Percentiles rank a stretch among this genome's conserved stretches.
These are phyloP conservation scores for Hyparrhenia diplandra DNA, from an alignment of 176 grass and related monocot genomes.

Conservation along the genomic window DNA sequence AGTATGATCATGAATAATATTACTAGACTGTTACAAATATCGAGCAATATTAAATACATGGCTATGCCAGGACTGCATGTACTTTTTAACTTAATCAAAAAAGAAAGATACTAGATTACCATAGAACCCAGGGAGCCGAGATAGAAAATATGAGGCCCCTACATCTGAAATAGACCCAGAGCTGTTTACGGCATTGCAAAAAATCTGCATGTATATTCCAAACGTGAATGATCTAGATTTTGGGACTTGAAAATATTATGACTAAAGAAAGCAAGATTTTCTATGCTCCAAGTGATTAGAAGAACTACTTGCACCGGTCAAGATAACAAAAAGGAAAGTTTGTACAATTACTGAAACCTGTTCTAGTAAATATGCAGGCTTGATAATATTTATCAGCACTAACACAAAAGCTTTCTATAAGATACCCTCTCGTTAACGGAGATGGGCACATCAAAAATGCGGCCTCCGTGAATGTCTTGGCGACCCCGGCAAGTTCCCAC, in stretches of 20 bases:
- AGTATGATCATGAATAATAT: neutral
- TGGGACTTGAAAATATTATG: no score
- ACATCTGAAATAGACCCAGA: conserved; percentile 81
- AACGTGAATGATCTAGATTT: neutral
- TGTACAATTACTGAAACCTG: no score
- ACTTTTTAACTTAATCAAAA: neutral
- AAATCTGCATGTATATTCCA: conserved; percentile 43
- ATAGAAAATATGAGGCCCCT: conserved; percentile 90
- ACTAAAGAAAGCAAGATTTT: neutral
- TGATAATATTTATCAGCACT: no score
- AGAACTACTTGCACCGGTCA: no score
- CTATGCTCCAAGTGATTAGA: no score
- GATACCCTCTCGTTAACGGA: no score
- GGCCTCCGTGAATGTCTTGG: no score
- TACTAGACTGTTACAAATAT: neutral
- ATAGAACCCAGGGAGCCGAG: conserved; percentile 74
- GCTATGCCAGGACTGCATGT: neutral
- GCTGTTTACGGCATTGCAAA: conserved; percentile 96
- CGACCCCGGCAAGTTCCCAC: no score
- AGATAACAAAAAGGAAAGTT: no score
- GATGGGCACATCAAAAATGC: no score
- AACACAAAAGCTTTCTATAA: no score
- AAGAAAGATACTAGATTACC: conserved; percentile 21
- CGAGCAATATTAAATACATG: neutral
- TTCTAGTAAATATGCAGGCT: no score